These are phyloP conservation scores for Vitis rotundifolia DNA, from an alignment of 164 flowering plant genomes.

Conservation along the genomic window DNA sequence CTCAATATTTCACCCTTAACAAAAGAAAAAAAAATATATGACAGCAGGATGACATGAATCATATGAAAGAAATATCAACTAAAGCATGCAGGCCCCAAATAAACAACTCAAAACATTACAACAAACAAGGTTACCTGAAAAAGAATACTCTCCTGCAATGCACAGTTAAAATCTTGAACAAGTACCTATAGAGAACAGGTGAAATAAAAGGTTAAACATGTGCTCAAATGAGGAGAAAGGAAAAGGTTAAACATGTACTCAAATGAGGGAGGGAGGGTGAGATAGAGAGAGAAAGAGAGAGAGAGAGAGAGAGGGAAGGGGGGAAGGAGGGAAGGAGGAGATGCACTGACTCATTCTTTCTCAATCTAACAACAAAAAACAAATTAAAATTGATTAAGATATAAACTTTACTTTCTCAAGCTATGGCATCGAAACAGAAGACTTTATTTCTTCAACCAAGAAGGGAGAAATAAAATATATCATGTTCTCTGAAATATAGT, in stretches of 20 bases:
- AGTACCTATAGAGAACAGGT: constrained; percentile 51
- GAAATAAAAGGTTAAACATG: neutral
- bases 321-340: neutral
- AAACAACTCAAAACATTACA: neutral
- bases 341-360: neutral
- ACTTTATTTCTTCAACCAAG: too few relatives aligned
- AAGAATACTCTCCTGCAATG: constrained; percentile 88
- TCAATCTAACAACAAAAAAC: too few relatives aligned
- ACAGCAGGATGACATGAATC: neutral
- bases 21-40: too few relatives aligned
- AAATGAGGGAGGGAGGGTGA: too few relatives aligned
- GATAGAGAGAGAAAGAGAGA: too few relatives aligned
- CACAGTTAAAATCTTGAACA: constrained; percentile 94
- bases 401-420: too few relatives aligned
- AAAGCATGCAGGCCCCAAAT: neutral
- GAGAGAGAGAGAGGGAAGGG: too few relatives aligned
- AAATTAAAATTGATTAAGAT: too few relatives aligned
- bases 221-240: neutral
- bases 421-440: too few relatives aligned
- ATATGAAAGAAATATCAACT: neutral
- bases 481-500: too few relatives aligned
- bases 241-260: neutral
- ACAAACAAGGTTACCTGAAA: constrained; percentile 63
- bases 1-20: too few relatives aligned
- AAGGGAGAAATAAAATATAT: too few relatives aligned